Evolutionary conservation across 179 eudicot genomes (phyloP).

Genomic region (Silene noctiflora): DNA sequence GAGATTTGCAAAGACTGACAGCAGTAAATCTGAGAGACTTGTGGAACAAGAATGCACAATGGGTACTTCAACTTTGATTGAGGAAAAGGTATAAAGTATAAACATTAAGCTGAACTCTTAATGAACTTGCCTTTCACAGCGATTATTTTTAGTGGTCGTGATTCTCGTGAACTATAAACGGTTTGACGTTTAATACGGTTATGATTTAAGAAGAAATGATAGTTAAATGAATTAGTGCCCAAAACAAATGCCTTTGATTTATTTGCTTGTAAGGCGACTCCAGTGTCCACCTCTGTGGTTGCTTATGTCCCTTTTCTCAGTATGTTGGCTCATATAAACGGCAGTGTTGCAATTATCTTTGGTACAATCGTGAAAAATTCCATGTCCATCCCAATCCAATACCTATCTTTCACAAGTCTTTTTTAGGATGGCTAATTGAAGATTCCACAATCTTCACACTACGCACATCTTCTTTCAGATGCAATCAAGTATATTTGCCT

Average conservation of each 20-base stretch:
- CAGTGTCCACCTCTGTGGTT: no score
- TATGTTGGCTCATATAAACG: no score
- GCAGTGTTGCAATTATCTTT: no score
- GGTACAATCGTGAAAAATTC: no score
- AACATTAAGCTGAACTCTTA: constrained; percentile 1
- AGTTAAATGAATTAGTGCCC: neutral
- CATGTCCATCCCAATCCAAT: no score
- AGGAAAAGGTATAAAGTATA: constrained; percentile 58
- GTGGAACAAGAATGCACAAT: constrained; percentile 31
- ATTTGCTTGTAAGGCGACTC: neutral
- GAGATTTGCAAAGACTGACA: constrained; percentile 27
- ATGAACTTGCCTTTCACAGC: neutral
- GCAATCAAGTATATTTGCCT: no score
- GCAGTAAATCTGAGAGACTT: constrained; percentile 29
- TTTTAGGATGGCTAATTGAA: no score
- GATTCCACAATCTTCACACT: no score
- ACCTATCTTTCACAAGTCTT: no score
- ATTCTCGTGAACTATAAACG: neutral
- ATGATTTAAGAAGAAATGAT: neutral
- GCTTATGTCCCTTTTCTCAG: no score
- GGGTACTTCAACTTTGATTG: constrained; percentile 28
- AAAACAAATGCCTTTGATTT: neutral
- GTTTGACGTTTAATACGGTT: neutral
- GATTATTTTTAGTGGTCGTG: neutral
- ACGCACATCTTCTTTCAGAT: no score